Conservation (phyloP, 345 rosid species). For the Hibiscus syriacus region DNA sequence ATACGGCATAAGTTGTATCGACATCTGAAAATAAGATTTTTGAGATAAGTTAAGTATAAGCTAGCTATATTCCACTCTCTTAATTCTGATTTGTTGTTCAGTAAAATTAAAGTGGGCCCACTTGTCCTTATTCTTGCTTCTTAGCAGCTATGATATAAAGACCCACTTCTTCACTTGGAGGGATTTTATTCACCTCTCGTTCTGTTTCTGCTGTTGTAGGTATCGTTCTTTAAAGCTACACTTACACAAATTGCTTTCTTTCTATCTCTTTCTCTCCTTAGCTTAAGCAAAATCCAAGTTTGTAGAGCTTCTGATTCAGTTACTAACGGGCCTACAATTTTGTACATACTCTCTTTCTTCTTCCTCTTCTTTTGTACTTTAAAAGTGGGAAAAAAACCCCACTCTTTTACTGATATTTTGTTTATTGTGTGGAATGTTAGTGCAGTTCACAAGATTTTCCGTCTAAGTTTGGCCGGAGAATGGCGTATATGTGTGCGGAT, state of each 20-base stretch:
- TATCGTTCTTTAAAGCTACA: slow-evolving; percentile 26
- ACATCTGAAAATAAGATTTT: too few species aligned
- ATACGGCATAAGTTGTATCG: too few species aligned
- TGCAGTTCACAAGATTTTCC: slow-evolving; percentile 17
- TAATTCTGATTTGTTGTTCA: too few species aligned
- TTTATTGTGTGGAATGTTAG: slow-evolving; percentile 15
- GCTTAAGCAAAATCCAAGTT: slow-evolving; percentile 24
- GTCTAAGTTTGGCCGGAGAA: slow-evolving; percentile 41
- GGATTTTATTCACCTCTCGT: slow-evolving; percentile 21
- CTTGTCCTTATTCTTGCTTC: too few species aligned
- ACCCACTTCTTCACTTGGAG: slow-evolving; percentile 23
- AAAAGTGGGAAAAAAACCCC: not conserved
- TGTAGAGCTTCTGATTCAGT: slow-evolving; percentile 14
- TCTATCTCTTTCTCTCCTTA: not conserved
- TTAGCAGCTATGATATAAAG: slow-evolving; percentile 6
- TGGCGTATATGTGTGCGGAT: slow-evolving; percentile 94
- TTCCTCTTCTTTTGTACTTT: not conserved
- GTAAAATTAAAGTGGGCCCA: too few species aligned
- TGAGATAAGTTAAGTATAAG: too few species aligned
- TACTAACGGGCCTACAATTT: slow-evolving; percentile 16
- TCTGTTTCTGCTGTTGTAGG: not conserved
- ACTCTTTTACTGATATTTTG: slow-evolving; percentile 7
- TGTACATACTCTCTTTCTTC: slow-evolving; percentile 19
- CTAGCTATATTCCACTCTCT: too few species aligned
- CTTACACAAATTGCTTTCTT: not conserved